Base-by-base conservation (phyloP, 352 stramenopile genomes). In the Pythium aristosporum region DNA sequence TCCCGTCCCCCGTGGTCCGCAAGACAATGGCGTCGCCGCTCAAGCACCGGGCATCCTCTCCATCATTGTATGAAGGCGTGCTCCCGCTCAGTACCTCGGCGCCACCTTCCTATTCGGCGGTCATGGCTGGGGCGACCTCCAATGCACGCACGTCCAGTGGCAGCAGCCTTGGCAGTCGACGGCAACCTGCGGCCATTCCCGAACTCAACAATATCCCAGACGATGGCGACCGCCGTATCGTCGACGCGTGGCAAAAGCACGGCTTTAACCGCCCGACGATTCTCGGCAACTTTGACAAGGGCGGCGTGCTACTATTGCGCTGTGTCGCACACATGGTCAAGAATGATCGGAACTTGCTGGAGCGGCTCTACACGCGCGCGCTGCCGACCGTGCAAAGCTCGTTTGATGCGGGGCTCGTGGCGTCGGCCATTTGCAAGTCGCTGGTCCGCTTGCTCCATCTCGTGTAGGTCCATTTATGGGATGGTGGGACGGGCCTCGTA, bases 211-310 rank as follows among this genome's bases (percentile, higher is more conserved):
- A 69, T 39, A 42, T 62, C 15, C 48, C 34, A 23, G 61, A 74
- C 59, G 69, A 74, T 12, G 57, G 67, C 10, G 70, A 82, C 28
- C 71, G 69, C 13, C 32, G 63, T 1, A 68, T 88, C 37, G 74
- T 89, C 9, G 72, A 74, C n/a, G 61, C 80, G 6, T 95, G 86
- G 86, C 81, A 92, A 47, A 78, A 81, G 18, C 87, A 91, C 57
- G 86, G 86, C 0, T 93, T 92, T 57, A 89, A 91, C 55, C 74
- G 69, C 8, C 67, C 73, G 34, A 79, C 69, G 5, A 70, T 93
- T 13, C 65, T 91, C 30, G 73, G 74, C 13, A 95, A 95, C 67
- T 95, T 95, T 65, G 73, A 90, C 6, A 86, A 88, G 30, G 84
- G 86, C 16, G 86, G 86, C 8, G 80, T 91, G 9, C 47, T 95